Base-by-base conservation (phyloP, 2,329 filamentous ascomycete species). In the Pseudogymnoascus sp. region DNA sequence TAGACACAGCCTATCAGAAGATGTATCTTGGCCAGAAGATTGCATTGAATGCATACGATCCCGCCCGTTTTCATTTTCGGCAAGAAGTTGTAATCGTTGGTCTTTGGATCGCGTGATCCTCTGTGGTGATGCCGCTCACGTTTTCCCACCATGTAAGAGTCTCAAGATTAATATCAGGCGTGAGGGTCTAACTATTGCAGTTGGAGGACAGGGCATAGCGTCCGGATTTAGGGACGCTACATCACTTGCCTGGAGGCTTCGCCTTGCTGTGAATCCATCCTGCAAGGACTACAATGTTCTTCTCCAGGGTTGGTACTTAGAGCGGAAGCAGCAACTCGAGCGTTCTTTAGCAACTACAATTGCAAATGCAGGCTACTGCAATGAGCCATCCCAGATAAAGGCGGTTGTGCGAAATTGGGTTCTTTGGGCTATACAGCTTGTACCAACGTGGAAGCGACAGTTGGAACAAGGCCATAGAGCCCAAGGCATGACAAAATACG, bases 91-190 rank as follows among this genome's bases (percentile, higher is more conserved):
- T 63, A 80, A 82, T 63, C 73, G 70, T 38, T 82, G 80, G 80
- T 73, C 74, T 19, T 66, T 73, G 11, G 72, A 70, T 6, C 70
- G 75, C 4, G 75, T 75, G 0, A 72, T 80, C 25, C 69, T 82
- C 0, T 77, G 75, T 41, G 79, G 80, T 14, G 80, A 82, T 64
- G 74, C 80, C 5, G 79, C 80, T 2, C 80, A 82, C 67, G 80
- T 82, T 4, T 81, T 82, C 63, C 80, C 79, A 4, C 79, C 80
- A 2, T 81, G 73, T 75, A 67, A 62, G 70, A 67, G 22, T 22
- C 41, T 8, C 28, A 11, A 12, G 35, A 11, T 25, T 16, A 25
- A 49, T 52, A 60, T 41, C 22, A 22, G 16, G 8, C 19, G 3
- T 19, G 16, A 4, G 2, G 16, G 38, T 41, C 38, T 55, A n/a